Conservation (phyloP, 106 monocot species). For the Dendrobium nobile region DNA sequence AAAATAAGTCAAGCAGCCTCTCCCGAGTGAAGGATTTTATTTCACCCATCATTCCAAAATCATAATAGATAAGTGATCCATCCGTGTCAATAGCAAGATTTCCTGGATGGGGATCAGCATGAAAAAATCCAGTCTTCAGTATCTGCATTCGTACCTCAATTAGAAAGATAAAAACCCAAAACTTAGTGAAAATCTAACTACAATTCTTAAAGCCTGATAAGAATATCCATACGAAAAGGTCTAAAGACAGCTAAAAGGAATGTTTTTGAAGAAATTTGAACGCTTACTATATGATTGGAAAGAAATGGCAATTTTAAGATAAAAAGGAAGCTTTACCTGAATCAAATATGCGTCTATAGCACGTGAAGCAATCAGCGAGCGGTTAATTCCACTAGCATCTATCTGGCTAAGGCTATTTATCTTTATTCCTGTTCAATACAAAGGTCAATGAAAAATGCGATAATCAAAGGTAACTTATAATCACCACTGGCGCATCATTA, state of each 20-base stretch:
- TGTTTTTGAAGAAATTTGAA: background rate
- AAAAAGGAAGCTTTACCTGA: constrained; percentile 48
- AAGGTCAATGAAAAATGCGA: background rate
- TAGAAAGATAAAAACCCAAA: constrained; percentile 2
- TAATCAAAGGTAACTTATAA: background rate
- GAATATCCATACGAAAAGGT: background rate
- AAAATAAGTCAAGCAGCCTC: constrained; percentile 78
- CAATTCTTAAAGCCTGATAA: background rate
- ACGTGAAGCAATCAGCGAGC: constrained; percentile 71
- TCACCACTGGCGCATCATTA: background rate
- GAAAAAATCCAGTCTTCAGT: constrained; percentile 95
- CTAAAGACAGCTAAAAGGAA: background rate
- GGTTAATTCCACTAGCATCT: constrained; percentile 62
- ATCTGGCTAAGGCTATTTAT: constrained; percentile 63
- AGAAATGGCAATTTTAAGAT: background rate
- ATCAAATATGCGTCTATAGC: constrained; percentile 91
- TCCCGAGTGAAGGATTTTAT: constrained; percentile 93
- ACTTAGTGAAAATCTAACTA: background rate
- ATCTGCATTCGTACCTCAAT: constrained; percentile 37
- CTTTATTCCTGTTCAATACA: constrained; percentile 57
- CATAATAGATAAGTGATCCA: constrained; percentile 93
- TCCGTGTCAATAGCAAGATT: constrained; percentile 93
- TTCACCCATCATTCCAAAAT: constrained; percentile 99
- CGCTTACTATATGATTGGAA: background rate
- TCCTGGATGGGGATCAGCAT: constrained; percentile 99